phyloP scores from a whole-genome alignment of 495 filamentous ascomycete genomes.

The Lepidopterella palustris region DNA sequence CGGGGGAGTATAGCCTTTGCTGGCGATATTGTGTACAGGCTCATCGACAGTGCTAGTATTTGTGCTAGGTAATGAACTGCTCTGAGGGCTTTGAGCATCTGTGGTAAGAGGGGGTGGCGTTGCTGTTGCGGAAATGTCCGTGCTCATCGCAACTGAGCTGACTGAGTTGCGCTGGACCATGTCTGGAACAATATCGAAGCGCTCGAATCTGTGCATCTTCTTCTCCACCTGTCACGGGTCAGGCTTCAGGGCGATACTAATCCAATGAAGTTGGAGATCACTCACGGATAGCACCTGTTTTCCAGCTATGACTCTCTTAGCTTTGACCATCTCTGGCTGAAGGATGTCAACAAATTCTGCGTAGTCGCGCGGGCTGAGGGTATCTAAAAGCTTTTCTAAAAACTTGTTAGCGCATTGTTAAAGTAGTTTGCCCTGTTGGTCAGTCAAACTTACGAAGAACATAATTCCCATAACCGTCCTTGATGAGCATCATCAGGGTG shows the following conservation, averaged over 20 bases:
- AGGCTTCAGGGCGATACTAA: no score
- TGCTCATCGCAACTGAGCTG: slow-evolving; percentile 25
- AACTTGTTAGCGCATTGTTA: slow-evolving; percentile 39
- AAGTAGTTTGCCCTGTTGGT: neutral
- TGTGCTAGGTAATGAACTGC: slow-evolving; percentile 53
- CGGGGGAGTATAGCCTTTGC: slow-evolving; percentile 13
- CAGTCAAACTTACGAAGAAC: slow-evolving; percentile 70
- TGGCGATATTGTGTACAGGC: slow-evolving; percentile 26
- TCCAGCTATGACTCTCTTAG: slow-evolving; percentile 69
- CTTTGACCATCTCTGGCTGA: slow-evolving; percentile 60
- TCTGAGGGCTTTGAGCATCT: slow-evolving; percentile 60
- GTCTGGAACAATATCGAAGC: slow-evolving; percentile 6
- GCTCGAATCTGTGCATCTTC: slow-evolving; percentile 36
- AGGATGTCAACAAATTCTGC: slow-evolving; percentile 64
- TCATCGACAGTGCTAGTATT: slow-evolving; percentile 49
- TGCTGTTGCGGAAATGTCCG: slow-evolving; percentile 36
- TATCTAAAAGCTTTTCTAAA: slow-evolving; percentile 71
- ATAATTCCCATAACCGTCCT: slow-evolving; percentile 92
- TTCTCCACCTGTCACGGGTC: slow-evolving; percentile 32
- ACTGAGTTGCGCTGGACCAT: slow-evolving; percentile 10
- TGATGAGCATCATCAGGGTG: slow-evolving; percentile 68
- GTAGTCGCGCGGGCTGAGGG: slow-evolving; percentile 59
- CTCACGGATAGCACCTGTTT: slow-evolving; percentile 58
- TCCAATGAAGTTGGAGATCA: no score
- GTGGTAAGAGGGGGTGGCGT: slow-evolving; percentile 56